A percentile compares a stretch with the other conserved stretches of the same genome.
These are phyloP conservation scores for Ilex paraguariensis DNA, from an alignment of 305 asterid species.

Conservation along the genomic window DNA sequence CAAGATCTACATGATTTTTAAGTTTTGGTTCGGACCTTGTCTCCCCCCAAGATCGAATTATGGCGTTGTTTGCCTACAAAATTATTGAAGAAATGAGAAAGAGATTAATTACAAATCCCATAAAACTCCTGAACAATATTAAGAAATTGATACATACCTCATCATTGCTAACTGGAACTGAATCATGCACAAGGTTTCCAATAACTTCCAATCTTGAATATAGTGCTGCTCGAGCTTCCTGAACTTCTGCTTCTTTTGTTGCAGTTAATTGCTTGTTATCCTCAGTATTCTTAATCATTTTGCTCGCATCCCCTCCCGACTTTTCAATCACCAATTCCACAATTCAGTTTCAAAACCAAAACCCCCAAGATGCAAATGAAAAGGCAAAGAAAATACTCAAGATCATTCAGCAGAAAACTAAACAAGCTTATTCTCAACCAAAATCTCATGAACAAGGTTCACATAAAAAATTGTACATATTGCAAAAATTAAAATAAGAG, in stretches of 20 bases:
- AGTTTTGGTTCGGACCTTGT: constrained; percentile 62
- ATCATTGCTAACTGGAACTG: constrained; percentile 70
- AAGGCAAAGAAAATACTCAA: neutral
- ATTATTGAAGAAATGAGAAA: constrained; percentile 2
- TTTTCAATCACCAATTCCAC: constrained; percentile 16
- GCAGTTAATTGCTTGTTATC: constrained; percentile 55
- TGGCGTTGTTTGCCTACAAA: constrained; percentile 58
- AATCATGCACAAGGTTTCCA: constrained; percentile 93
- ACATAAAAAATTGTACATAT: too few species aligned
- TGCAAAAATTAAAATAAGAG: too few species aligned
- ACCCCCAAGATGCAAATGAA: neutral
- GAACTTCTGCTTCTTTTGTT: constrained; percentile 67
- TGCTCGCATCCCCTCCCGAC: constrained; percentile 62
- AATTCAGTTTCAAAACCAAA: constrained; percentile 3
- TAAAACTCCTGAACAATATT: constrained; percentile 5
- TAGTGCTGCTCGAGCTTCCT: constrained; percentile 59
- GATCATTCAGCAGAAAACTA: too few species aligned
- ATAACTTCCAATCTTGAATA: constrained; percentile 51
- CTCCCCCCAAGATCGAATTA: constrained; percentile 78
- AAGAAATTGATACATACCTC: constrained; percentile 42
- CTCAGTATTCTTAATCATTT: constrained; percentile 44
- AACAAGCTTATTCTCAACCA: too few species aligned
- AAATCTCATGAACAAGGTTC: too few species aligned
- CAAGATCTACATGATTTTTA: constrained; percentile 91
- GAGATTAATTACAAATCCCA: neutral